Evolutionary conservation across 83 land plant genomes (phyloP).

Genomic region (Diphasiastrum complanatum): DNA sequence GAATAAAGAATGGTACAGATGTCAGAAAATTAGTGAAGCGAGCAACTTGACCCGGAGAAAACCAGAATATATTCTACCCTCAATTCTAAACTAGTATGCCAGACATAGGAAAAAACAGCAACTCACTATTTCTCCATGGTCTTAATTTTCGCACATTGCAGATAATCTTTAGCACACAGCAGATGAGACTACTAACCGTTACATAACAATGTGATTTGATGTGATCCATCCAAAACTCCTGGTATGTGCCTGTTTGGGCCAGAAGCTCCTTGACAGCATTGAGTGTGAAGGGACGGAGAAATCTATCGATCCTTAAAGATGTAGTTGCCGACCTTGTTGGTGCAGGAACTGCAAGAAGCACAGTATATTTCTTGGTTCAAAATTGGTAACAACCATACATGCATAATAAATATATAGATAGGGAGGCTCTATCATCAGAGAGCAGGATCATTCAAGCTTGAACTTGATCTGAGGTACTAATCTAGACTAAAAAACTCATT

Average conservation of each 20-base stretch:
- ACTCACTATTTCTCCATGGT: too few species aligned
- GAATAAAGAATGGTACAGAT: not conserved
- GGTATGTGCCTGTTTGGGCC: conserved; percentile 60
- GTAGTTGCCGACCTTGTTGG: conserved; percentile 53
- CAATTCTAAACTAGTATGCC: too few species aligned
- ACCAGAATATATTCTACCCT: conserved; percentile 15
- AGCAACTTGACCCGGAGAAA: not conserved
- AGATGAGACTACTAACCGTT: conserved; percentile 39
- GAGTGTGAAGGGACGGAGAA: conserved; percentile 90
- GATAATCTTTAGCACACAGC: too few species aligned
- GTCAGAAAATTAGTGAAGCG: too few species aligned
- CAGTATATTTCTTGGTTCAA: not conserved
- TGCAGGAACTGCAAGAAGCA: conserved; percentile 62
- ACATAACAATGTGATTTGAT: conserved; percentile 98
- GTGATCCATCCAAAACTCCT: conserved; percentile 94
- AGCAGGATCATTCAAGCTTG: too few species aligned
- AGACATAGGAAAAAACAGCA: too few species aligned
- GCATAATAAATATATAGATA: not conserved
- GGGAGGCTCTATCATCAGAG: too few species aligned
- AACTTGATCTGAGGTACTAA: too few species aligned
- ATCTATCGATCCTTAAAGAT: conserved; percentile 75
- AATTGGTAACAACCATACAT: not conserved
- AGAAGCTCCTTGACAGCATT: conserved; percentile 90
- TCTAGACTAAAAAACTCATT: too few species aligned
- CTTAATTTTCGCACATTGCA: too few species aligned